A percentile compares a stretch with the other conserved stretches of the same genome.
These are phyloP conservation scores for Drosera capensis DNA, from an alignment of 148 eudicot genomes.

Conservation along the genomic window DNA sequence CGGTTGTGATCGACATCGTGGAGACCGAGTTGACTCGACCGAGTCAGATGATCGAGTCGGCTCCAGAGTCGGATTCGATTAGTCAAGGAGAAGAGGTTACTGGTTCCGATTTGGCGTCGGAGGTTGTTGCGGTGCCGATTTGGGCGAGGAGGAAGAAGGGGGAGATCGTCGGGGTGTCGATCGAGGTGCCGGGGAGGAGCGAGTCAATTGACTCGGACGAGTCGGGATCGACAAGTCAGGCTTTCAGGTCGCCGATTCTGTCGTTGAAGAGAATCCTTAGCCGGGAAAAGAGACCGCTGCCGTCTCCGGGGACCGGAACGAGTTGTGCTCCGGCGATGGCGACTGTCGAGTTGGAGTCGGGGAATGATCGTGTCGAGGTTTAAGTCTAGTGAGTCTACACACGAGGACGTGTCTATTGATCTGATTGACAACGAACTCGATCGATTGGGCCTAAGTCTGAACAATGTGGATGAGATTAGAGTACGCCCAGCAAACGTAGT, in stretches of 20 bases:
- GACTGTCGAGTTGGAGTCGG: too few relatives aligned
- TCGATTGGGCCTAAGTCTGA: too few relatives aligned
- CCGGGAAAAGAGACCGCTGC: slow-evolving; percentile 18
- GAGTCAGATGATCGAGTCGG: slow-evolving; percentile 6
- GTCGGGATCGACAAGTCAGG: too few relatives aligned
- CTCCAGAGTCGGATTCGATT: not conserved
- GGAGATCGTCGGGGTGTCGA: slow-evolving; percentile 23
- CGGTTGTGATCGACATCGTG: slow-evolving; percentile 6
- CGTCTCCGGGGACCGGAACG: slow-evolving; percentile 20
- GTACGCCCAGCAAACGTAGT: too few relatives aligned
- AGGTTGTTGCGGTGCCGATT: slow-evolving; percentile 7
- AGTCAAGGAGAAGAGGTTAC: not conserved
- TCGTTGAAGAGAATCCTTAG: slow-evolving; percentile 50
- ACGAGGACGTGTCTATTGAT: too few relatives aligned
- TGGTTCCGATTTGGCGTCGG: slow-evolving; percentile 4
- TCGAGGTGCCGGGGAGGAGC: slow-evolving; percentile 48
- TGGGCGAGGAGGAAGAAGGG: slow-evolving; percentile 28
- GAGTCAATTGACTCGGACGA: too few relatives aligned
- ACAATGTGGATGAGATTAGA: too few relatives aligned
- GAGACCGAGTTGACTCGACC: slow-evolving; percentile 8
- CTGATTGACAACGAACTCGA: too few relatives aligned
- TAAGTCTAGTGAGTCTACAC: too few relatives aligned
- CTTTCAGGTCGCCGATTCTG: too few relatives aligned
- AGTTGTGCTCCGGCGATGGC: too few relatives aligned
- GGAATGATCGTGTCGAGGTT: too few relatives aligned